Conservation (phyloP, 768 basidiomycete species). For the Hirschioporus abietinus region DNA sequence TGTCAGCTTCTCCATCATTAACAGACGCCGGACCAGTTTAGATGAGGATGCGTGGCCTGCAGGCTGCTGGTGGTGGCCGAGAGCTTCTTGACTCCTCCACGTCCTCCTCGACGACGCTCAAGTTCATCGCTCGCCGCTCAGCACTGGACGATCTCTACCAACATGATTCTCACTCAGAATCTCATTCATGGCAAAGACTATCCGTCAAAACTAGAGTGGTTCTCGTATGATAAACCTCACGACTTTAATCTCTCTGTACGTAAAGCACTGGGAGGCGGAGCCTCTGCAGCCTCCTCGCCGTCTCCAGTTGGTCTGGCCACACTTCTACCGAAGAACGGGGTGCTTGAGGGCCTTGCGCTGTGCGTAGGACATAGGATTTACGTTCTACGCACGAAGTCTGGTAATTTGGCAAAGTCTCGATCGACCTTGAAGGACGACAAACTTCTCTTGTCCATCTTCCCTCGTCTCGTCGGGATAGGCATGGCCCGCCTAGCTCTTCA, state of each 20-base stretch:
- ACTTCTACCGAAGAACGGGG: not conserved
- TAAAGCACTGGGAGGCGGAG: not conserved
- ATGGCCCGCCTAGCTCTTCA: conserved; percentile 31
- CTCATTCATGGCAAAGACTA: not conserved
- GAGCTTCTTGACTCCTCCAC: not conserved
- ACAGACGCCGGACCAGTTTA: not conserved
- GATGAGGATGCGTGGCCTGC: not conserved
- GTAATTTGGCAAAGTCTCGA: not conserved
- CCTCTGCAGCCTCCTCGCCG: too few species aligned
- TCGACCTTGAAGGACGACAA: not conserved
- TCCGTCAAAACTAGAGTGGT: not conserved
- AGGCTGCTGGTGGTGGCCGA: too few species aligned
- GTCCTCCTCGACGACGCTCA: not conserved
- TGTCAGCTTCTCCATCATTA: not conserved
- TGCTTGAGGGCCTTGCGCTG: not conserved
- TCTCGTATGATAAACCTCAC: not conserved
- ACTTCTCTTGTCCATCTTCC: not conserved
- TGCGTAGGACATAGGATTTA: not conserved
- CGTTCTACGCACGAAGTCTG: not conserved
- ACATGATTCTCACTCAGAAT: not conserved
- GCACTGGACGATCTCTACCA: not conserved
- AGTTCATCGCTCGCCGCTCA: too few species aligned
- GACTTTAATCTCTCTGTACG: not conserved
- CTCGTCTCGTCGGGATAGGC: conserved; percentile 29
- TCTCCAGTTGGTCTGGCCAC: not conserved